Evolutionary conservation across 2,329 filamentous ascomycete genomes (phyloP).

Genomic region (Colletotrichum gigasporum): DNA sequence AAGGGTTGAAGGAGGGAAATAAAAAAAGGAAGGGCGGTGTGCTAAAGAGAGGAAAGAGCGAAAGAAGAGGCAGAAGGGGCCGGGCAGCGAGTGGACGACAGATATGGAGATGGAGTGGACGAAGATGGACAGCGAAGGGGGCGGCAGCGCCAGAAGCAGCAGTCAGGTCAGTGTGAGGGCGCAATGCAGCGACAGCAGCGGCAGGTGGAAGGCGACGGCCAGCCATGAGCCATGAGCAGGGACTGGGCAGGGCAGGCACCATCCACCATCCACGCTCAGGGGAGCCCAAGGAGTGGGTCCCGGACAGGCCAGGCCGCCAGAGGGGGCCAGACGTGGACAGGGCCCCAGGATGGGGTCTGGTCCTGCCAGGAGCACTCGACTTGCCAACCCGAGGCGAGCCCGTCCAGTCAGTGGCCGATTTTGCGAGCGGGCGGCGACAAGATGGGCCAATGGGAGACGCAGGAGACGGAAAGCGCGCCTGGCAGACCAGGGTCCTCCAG

Average conservation of each 20-base stretch:
- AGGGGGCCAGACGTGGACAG: conserved; percentile 9
- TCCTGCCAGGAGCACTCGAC: conserved; percentile 22
- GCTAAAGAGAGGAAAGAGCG: conserved; percentile 41
- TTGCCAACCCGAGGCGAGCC: conserved; percentile 20
- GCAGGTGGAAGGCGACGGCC: conserved; percentile 33
- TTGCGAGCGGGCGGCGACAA: conserved; percentile 14
- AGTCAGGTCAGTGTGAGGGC: conserved; percentile 31
- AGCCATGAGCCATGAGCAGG: conserved; percentile 2
- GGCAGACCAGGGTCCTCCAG: conserved; percentile 4
- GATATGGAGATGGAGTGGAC: conserved; percentile 41
- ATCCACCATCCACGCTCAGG: no score
- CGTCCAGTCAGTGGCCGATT: conserved; percentile 7
- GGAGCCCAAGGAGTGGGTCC: conserved; percentile 28
- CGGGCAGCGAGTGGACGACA: conserved; percentile 34
- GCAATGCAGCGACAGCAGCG: conserved; percentile 20
- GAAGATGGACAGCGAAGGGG: conserved; percentile 42
- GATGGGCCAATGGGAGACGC: conserved; percentile 11
- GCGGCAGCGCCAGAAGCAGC: conserved; percentile 35
- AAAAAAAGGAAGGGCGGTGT: conserved; percentile 43
- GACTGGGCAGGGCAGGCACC: neutral
- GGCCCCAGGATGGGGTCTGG: no score
- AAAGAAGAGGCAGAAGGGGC: conserved; percentile 44
- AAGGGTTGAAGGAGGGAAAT: conserved; percentile 38
- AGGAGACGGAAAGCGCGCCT: neutral
- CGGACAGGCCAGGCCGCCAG: conserved; percentile 7